Conservation (phyloP, 805 yeast species). For the Dipodascus albidus region DNA sequence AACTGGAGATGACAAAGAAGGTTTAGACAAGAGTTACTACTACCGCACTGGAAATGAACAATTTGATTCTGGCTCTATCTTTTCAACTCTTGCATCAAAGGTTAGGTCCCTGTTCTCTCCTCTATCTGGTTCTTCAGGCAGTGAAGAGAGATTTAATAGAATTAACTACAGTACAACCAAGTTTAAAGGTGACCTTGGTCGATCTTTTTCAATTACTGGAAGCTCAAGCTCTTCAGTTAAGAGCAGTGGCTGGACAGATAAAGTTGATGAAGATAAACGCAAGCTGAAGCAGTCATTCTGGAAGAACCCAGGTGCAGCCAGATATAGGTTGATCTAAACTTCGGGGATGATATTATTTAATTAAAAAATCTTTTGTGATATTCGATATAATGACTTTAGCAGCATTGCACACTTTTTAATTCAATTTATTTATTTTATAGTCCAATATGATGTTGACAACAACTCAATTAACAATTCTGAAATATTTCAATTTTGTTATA, state of each 20-base stretch:
- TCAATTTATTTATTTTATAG: no score
- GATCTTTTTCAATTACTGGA: not conserved
- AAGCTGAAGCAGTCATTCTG: not conserved
- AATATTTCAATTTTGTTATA: not conserved
- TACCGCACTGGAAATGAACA: not conserved
- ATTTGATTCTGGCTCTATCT: not conserved
- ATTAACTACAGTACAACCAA: not conserved
- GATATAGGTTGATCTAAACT: not conserved
- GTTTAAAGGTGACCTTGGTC: not conserved
- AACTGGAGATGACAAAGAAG: not conserved
- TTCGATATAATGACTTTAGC: no score
- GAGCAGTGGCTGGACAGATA: not conserved
- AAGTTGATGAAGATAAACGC: not conserved
- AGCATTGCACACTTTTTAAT: no score
- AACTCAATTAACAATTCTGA: no score
- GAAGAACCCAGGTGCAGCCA: not conserved
- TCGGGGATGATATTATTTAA: no score
- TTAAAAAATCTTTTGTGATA: no score
- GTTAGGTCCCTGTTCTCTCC: not conserved
- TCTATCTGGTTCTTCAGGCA: not conserved
- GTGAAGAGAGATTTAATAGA: not conserved
- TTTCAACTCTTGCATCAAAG: not conserved
- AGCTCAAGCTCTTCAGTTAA: not conserved
- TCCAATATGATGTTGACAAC: no score
- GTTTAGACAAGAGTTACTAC: not conserved